Percentiles rank a stretch among this genome's conserved stretches.
These are phyloP conservation scores for Ocimum tenuiflorum DNA, from an alignment of 257 asterid genomes.

Conservation along the genomic window DNA sequence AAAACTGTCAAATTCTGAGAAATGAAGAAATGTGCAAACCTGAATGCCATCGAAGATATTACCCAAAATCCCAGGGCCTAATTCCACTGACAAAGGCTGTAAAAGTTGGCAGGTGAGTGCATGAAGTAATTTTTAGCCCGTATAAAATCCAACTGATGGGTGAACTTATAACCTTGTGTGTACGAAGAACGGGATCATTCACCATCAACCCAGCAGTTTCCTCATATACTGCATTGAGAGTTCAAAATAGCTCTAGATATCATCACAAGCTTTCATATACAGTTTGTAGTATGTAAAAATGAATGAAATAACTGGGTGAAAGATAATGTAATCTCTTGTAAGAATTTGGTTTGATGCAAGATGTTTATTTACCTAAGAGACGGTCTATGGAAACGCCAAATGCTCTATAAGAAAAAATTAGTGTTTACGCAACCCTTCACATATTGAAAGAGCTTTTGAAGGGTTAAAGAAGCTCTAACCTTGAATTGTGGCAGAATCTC, in stretches of 20 bases:
- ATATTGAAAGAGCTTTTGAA: conserved; percentile 34
- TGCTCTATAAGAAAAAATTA: not conserved
- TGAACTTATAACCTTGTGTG: conserved; percentile 59
- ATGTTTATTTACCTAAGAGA: not conserved
- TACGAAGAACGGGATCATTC: conserved; percentile 94
- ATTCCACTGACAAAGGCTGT: conserved; percentile 89
- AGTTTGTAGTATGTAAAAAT: not conserved
- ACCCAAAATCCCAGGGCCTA: conserved; percentile 96
- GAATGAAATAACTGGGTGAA: not conserved
- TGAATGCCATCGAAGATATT: conserved; percentile 95
- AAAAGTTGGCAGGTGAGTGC: conserved; percentile 15
- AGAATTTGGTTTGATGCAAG: not conserved
- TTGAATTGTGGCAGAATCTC: conserved; percentile 98
- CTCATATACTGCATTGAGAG: conserved; percentile 67
- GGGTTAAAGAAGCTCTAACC: conserved; percentile 32
- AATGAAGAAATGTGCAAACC: conserved; percentile 33
- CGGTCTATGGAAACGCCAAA: not conserved
- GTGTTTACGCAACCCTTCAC: conserved; percentile 2
- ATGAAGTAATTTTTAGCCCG: not conserved
- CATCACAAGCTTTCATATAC: not conserved
- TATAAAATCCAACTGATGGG: not conserved
- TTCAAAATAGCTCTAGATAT: not conserved
- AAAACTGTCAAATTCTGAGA: not conserved
- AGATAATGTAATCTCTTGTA: not conserved
- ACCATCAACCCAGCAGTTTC: conserved; percentile 94